A percentile compares a stretch with the other conserved stretches of the same genome.
These are phyloP conservation scores for Leptomonas pyrrhocoris DNA, from an alignment of 208 protist species.

Conservation along the genomic window DNA sequence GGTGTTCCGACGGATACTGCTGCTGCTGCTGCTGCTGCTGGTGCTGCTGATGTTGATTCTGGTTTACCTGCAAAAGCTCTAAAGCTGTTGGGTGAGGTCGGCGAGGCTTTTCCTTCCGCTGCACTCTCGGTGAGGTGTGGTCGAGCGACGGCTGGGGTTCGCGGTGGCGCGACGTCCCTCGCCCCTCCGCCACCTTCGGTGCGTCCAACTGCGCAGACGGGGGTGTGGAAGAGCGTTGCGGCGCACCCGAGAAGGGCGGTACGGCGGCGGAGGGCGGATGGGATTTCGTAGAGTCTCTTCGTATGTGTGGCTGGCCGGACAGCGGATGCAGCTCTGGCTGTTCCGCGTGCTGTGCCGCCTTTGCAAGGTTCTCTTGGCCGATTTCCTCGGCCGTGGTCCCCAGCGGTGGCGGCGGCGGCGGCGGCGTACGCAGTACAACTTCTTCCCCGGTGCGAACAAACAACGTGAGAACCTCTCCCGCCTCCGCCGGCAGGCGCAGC, in stretches of 20 bases:
- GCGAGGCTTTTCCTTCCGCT: background rate
- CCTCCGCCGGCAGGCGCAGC: conserved; percentile 36
- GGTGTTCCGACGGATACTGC: background rate
- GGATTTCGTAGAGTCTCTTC: no score
- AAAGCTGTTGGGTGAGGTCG: conserved; percentile 20
- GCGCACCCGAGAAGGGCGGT: no score
- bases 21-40: conserved; percentile 13
- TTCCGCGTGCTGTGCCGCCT: no score
- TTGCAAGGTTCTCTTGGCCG: background rate
- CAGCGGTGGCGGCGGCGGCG: background rate
- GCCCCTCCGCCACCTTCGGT: no score
- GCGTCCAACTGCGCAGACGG: no score
- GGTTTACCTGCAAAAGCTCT: conserved; percentile 12
- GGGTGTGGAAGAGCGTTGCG: no score
- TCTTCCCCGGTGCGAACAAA: conserved; percentile 39
- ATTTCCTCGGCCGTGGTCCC: background rate
- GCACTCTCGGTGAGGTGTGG: background rate
- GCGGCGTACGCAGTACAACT: conserved; percentile 7
- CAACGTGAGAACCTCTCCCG: conserved; percentile 16
- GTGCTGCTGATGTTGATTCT: conserved; percentile 13
- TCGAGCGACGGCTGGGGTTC: background rate
- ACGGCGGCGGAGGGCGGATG: no score
- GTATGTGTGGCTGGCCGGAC: no score
- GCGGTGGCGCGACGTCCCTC: no score
- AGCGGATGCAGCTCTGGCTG: no score